phyloP scores from a whole-genome alignment of 2,329 filamentous ascomycete genomes.

The Penicillium decumbens region DNA sequence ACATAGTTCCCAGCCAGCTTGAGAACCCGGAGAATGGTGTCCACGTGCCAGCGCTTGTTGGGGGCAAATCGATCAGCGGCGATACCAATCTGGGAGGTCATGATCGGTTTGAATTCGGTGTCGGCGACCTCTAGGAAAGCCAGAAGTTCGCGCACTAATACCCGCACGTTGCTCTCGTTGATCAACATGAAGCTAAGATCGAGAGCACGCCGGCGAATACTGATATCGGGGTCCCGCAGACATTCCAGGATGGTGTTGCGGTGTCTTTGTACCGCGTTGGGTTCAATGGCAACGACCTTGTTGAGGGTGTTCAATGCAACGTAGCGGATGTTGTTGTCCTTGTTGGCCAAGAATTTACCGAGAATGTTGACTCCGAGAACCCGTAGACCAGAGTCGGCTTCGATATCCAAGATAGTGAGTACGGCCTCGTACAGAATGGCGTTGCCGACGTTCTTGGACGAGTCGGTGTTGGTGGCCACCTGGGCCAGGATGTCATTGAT shows the following conservation, averaged over 20 bases:
- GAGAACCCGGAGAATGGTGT: constrained; percentile 91
- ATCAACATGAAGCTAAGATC: constrained; percentile 98
- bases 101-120: constrained; percentile 96
- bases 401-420: constrained; percentile 93
- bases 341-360: constrained; percentile 96
- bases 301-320: constrained; percentile 95
- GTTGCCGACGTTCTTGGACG: constrained; percentile 97
- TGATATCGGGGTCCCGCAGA: constrained; percentile 93
- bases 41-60: constrained; percentile 97
- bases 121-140: constrained; percentile 96
- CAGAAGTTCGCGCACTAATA: constrained; percentile 85
- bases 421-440: constrained; percentile 97
- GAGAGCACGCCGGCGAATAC: constrained; percentile 88
- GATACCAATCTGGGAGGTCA: constrained; percentile 97
- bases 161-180: constrained; percentile 91
- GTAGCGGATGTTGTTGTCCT: constrained; percentile 98
- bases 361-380: constrained; percentile 97
- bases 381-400: constrained; percentile 89
- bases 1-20: constrained; percentile 94
- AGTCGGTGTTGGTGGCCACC: constrained; percentile 96
- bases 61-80: constrained; percentile 93
- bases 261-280: constrained; percentile 94
- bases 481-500: constrained; percentile 98
- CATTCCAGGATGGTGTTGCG: constrained; percentile 97
- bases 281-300: constrained; percentile 96